Percentiles rank a stretch among this genome's conserved stretches.
Evolutionary conservation across 208 protist genomes (phyloP).

Genomic region (Trypanosoma cruzi): DNA sequence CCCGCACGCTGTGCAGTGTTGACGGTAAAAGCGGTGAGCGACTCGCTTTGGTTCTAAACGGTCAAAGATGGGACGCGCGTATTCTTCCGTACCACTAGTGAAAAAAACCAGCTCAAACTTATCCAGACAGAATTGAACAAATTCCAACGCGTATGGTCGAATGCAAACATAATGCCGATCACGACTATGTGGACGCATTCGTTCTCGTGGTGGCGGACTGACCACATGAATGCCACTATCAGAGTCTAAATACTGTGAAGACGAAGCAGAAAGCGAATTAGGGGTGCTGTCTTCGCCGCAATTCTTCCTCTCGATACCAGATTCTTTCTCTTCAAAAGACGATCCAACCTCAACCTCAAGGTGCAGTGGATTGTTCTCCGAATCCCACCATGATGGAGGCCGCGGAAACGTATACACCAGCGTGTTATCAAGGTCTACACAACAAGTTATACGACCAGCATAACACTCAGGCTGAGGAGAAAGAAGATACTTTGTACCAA

Average conservation of each 20-base stretch:
- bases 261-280: not conserved
- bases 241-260: not conserved
- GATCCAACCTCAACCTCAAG: slow-evolving; percentile 22
- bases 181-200: not conserved
- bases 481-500: not conserved
- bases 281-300: not conserved
- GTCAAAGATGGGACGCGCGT: slow-evolving; percentile 58
- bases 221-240: slow-evolving; percentile 2
- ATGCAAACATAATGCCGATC: slow-evolving; percentile 45
- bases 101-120: slow-evolving; percentile 78
- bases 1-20: slow-evolving; percentile 38
- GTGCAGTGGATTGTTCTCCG: slow-evolving; percentile 15
- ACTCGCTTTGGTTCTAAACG: slow-evolving; percentile 43
- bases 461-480: slow-evolving; percentile 9
- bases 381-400: slow-evolving; percentile 38
- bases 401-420: slow-evolving; percentile 57
- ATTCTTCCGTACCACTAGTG: slow-evolving; percentile 61
- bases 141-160: slow-evolving; percentile 47
- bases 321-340: not conserved
- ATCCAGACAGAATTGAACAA: slow-evolving; percentile 41
- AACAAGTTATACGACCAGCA: slow-evolving; percentile 20
- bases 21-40: slow-evolving; percentile 51
- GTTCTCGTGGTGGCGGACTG: not conserved
- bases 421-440: slow-evolving; percentile 75
- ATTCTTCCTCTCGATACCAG: not conserved